Evolutionary conservation across 805 yeast species (phyloP).

Genomic region (Saturnispora quitensis): DNA sequence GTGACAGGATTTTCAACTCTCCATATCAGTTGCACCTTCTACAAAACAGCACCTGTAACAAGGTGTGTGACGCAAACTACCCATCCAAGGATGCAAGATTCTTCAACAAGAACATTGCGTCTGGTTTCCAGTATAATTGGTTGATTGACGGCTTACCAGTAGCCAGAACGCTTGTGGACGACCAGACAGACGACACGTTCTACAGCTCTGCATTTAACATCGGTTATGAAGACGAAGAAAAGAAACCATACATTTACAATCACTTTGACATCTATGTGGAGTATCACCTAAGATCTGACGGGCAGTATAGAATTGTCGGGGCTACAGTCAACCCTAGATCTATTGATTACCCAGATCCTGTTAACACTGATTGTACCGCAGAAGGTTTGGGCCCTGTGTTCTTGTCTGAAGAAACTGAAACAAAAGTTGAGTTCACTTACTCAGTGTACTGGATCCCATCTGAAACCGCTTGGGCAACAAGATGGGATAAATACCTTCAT

Average conservation of each 20-base stretch:
- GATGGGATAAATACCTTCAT: conserved; percentile 96
- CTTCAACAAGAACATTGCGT: conserved; percentile 68
- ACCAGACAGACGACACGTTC: conserved; percentile 49
- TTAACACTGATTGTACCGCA: conserved; percentile 15
- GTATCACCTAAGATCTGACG: conserved; percentile 65
- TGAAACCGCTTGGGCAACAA: conserved; percentile 86
- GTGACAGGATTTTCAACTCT: conserved; percentile 90
- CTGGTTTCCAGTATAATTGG: conserved; percentile 88
- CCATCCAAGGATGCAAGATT: conserved; percentile 61
- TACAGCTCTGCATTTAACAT: conserved; percentile 77
- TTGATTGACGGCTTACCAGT: conserved; percentile 91
- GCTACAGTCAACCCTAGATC: conserved; percentile 70
- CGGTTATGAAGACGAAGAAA: conserved; percentile 54
- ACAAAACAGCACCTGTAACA: conserved; percentile 56
- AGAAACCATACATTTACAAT: conserved; percentile 56
- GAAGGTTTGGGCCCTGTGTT: conserved; percentile 32
- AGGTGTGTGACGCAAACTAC: conserved; percentile 56
- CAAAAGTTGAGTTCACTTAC: conserved; percentile 71
- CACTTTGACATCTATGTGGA: conserved; percentile 76
- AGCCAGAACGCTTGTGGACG: conserved; percentile 53
- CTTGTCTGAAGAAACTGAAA: conserved; percentile 41
- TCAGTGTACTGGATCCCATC: conserved; percentile 67
- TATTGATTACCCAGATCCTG: conserved; percentile 14
- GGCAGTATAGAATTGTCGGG: conserved; percentile 82
- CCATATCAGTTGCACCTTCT: conserved; percentile 80